A percentile compares a stretch with the other conserved stretches of the same genome.
These are phyloP conservation scores for Lactifluus rugatus DNA, from an alignment of 768 basidiomycete species.

Conservation along the genomic window DNA sequence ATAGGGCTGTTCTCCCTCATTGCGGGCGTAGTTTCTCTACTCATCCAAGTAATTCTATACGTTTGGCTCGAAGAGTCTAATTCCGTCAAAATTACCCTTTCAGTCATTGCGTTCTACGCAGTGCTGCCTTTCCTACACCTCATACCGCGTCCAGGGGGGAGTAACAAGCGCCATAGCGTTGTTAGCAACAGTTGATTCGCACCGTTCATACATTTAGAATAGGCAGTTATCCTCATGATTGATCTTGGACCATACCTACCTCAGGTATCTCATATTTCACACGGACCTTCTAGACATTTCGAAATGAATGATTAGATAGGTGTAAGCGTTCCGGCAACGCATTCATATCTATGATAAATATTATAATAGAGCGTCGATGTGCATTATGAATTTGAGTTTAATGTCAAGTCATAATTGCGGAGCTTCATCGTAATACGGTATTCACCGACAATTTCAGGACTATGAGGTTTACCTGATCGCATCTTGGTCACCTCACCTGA, in stretches of 20 bases:
- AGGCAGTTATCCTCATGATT: neutral
- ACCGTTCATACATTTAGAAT: neutral
- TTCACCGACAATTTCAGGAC: neutral
- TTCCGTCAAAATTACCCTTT: slow-evolving; percentile 9
- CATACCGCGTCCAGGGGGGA: neutral
- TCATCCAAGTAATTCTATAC: slow-evolving; percentile 7
- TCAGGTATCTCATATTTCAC: neutral
- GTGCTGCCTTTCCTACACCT: slow-evolving; percentile 8
- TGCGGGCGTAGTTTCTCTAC: neutral
- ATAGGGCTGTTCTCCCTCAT: slow-evolving; percentile 13
- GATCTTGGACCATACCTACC: neutral
- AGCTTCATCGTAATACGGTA: neutral
- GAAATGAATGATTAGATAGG: too few relatives aligned
- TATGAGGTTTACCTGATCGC: neutral
- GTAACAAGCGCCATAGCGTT: neutral
- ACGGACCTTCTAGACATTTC: neutral
- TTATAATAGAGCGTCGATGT: neutral
- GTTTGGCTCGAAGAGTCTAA: slow-evolving; percentile 14
- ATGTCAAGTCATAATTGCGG: neutral
- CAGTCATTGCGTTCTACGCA: slow-evolving; percentile 5
- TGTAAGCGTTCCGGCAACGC: neutral
- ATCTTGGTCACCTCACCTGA: neutral
- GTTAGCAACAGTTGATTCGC: neutral
- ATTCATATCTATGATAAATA: neutral
- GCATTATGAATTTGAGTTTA: neutral